phyloP scores from a whole-genome alignment of 2,329 filamentous ascomycete species.

The Rhynchosporium graminicola region DNA sequence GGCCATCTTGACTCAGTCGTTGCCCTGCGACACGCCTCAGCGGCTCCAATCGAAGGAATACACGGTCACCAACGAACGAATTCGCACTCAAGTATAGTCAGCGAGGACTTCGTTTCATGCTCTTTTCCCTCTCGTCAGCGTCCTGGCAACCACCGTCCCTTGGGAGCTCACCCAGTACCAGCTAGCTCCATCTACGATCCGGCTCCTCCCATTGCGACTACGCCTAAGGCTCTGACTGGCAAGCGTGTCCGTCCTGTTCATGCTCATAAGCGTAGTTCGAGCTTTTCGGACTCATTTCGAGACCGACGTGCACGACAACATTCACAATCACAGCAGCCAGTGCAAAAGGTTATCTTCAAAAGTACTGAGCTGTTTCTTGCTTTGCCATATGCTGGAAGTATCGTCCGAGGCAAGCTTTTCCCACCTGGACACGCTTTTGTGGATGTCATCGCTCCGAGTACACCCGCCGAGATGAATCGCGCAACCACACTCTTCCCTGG shows the following conservation, averaged over 20 bases:
- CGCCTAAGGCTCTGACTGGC: constrained; percentile 57
- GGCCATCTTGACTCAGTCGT: constrained; percentile 52
- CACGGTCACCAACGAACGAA: constrained; percentile 42
- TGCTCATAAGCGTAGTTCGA: constrained; percentile 80
- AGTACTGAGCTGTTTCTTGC: constrained; percentile 61
- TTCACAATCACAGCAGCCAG: constrained; percentile 32
- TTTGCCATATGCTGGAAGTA: constrained; percentile 73
- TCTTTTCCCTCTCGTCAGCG: constrained; percentile 58
- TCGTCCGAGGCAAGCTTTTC: constrained; percentile 83
- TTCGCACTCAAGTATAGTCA: constrained; percentile 60
- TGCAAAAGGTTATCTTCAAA: constrained; percentile 53
- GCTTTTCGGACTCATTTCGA: constrained; percentile 80
- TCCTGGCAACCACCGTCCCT: constrained; percentile 45
- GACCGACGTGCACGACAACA: constrained; percentile 54
- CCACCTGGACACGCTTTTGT: constrained; percentile 83
- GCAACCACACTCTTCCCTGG: constrained; percentile 54
- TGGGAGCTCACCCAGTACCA: constrained; percentile 58
- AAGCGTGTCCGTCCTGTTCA: constrained; percentile 60
- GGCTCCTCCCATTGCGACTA: constrained; percentile 55
- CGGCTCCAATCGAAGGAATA: constrained; percentile 12
- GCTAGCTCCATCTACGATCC: constrained; percentile 51
- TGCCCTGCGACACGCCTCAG: constrained; percentile 34
- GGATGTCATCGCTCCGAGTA: constrained; percentile 59
- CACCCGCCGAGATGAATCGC: constrained; percentile 48
- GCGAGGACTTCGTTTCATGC: constrained; percentile 63